Base-by-base conservation (phyloP, 2,329 filamentous ascomycete species). In the Colletotrichum somersetense region DNA sequence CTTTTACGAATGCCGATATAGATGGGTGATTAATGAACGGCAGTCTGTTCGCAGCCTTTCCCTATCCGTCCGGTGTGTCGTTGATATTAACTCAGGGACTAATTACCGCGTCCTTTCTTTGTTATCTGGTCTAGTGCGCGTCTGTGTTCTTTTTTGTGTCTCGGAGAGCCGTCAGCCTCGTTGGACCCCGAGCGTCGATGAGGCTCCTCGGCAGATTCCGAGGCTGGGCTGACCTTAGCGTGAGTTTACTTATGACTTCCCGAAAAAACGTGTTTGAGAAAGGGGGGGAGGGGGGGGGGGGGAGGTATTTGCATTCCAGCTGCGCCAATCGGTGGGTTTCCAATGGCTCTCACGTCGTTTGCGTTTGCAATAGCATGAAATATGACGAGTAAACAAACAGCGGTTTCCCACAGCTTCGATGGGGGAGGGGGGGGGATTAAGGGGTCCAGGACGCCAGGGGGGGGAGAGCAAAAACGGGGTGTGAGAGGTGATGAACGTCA, bases 241-340 rank as follows among this genome's bases (percentile, higher is more conserved):
- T 30, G 46, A 38, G 46, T 16, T 10, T 26, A 55, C 44, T 10
- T 26, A 55, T 38, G 20, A 10, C 33, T 56, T 52, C 18, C 33
- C 40, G 10, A n/a, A 10, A 46, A 10, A n/a, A n/a, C 44, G 50
- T 26, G 35, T n/a, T 52, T 20, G 14, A 18, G 48, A 7, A 16
- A 26, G 26, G 26, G 3, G 26, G 26, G 35, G 5, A n/a, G 18
- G 18, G 10, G 6, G 6, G 16, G 18, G 8, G 18, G 2, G 2
- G 42, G 42, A 44, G 6, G n/a, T 14, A 48, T 52, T 44, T 30
- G 33, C n/a, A 30, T 35, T 33, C 46, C 26, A 67, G 35, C 33
- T 67, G 40, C 42, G 26, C 69, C 69, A 72, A 72, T 72, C 69
- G 69, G 69, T 38, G 46, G 30, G 38, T 35, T 72, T 68, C 68